phyloP scores from a whole-genome alignment of 1,284 basidiomycete species.

The Cutaneotrichosporon sp. region DNA sequence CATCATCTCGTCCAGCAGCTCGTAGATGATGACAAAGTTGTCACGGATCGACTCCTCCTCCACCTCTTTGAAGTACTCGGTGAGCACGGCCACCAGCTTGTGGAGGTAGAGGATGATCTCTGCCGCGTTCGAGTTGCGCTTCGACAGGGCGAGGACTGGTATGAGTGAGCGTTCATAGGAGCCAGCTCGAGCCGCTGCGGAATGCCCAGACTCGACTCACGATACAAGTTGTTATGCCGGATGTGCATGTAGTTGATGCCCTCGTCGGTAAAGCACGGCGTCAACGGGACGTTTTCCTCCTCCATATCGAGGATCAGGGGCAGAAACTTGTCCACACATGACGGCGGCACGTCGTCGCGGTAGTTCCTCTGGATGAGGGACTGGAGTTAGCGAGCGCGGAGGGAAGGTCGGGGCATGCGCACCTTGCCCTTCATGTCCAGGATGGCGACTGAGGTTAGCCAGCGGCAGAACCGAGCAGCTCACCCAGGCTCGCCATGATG shows the following conservation, averaged over 20 bases:
- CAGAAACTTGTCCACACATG: slow-evolving; percentile 89
- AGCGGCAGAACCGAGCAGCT: slow-evolving; percentile 2
- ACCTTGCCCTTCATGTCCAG: slow-evolving; percentile 92
- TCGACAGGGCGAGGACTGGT: slow-evolving; percentile 89
- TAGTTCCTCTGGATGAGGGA: slow-evolving; percentile 97
- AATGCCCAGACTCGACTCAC: slow-evolving; percentile 59
- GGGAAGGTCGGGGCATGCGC: neutral
- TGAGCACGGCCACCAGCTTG: slow-evolving; percentile 70
- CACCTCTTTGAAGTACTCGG: slow-evolving; percentile 99
- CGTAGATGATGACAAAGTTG: slow-evolving; percentile 97
- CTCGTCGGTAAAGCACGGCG: slow-evolving; percentile 90
- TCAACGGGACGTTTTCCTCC: slow-evolving; percentile 91
- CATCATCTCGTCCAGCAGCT: slow-evolving; percentile 99
- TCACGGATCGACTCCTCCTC: slow-evolving; percentile 99
- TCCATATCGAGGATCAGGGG: slow-evolving; percentile 94
- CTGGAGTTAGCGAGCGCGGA: slow-evolving; percentile 49
- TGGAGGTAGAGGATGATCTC: slow-evolving; percentile 97
- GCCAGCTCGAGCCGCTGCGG: neutral
- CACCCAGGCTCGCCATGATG: slow-evolving; percentile 44
- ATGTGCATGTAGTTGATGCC: slow-evolving; percentile 99
- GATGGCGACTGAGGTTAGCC: slow-evolving; percentile 67
- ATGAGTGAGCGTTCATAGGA: neutral
- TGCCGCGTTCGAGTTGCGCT: slow-evolving; percentile 92
- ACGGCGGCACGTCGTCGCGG: slow-evolving; percentile 87
- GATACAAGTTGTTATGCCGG: slow-evolving; percentile 93